Evolutionary conservation across 2,329 filamentous ascomycete genomes (phyloP).

Genomic region (Xylariaceae sp.): DNA sequence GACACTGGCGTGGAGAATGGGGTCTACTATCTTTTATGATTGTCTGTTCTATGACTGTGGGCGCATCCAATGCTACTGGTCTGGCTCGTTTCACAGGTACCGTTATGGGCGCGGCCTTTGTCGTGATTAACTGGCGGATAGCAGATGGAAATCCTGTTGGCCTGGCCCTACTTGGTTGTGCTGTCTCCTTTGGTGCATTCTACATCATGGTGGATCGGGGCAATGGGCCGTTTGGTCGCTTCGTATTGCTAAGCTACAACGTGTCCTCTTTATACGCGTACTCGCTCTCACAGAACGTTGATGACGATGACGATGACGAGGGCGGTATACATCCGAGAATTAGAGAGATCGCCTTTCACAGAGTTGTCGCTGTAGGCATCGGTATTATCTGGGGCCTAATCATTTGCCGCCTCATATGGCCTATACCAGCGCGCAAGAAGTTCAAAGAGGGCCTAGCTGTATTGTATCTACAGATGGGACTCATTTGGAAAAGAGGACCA

Average conservation of each 20-base stretch:
- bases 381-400: slow-evolving; percentile 93
- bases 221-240: slow-evolving; percentile 89
- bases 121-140: slow-evolving; percentile 78
- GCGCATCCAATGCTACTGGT: slow-evolving; percentile 92
- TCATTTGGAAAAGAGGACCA: slow-evolving; percentile 95
- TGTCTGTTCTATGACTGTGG: slow-evolving; percentile 96
- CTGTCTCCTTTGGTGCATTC: slow-evolving; percentile 82
- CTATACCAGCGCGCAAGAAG: slow-evolving; percentile 86
- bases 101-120: slow-evolving; percentile 76
- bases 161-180: slow-evolving; percentile 81
- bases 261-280: slow-evolving; percentile 94
- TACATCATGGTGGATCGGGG: slow-evolving; percentile 85
- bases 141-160: slow-evolving; percentile 75
- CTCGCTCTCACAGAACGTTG: slow-evolving; percentile 79
- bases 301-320: slow-evolving; percentile 85
- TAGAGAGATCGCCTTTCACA: slow-evolving; percentile 83
- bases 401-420: slow-evolving; percentile 89
- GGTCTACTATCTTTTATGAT: slow-evolving; percentile 97
- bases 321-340: slow-evolving; percentile 85
- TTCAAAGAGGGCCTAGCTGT: slow-evolving; percentile 88
- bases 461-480: slow-evolving; percentile 91
- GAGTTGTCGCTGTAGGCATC: slow-evolving; percentile 82
- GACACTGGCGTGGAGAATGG: slow-evolving; percentile 94
- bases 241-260: slow-evolving; percentile 95
- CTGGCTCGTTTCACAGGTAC: slow-evolving; percentile 87